Evolutionary conservation across 345 rosid species (phyloP), one percentile per base, ranked within the genome.

Genomic region (Linum tenue): DNA sequence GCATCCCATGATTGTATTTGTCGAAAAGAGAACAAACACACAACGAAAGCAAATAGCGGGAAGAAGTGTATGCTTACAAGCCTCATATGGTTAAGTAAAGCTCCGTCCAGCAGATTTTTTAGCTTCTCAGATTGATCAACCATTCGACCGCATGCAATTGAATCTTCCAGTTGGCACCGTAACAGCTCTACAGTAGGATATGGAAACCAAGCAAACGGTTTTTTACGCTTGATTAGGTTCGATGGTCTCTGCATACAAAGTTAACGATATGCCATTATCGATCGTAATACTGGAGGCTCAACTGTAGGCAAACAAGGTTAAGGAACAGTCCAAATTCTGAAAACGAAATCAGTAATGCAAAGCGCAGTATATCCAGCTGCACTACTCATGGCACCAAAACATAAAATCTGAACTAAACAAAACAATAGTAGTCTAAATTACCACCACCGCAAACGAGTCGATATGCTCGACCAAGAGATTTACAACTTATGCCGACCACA

Each of bases 181-280:
- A 94, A 73, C 7, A 80, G 76, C 69, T 94, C 95, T 43, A 88
- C 70, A 35, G 85, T 67, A 60, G 88, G 77, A 71, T 90, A 94
- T 8, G 97, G 96, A 69, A 94, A 90, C 96, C 97, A 88, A 15
- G 91, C 82, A 58, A 79, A 82, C 12, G 89, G 88, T 66, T 76
- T 82, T 75, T 94, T 90, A 72, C 95, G 80, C 56, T 84, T 81
- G 61, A 85, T 64, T 64, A 92, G 74, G 67, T 85, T 81, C n/a
- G 82, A 77, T 11, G 97, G 89, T 74, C 87, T 88, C 97, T 94
- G 91, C 72, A 77, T 37, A 48, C 14, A 22, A 22, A 22, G 31
- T 22, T 22, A 22, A 22, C 31, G 31, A 22, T 22, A 22, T 22
- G 31, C 0, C 31, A 22, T 22, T 22, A 22, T 22, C 31, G 0